Evolutionary conservation across 352 stramenopile species (phyloP).

Genomic region (Discostella stelligera): DNA sequence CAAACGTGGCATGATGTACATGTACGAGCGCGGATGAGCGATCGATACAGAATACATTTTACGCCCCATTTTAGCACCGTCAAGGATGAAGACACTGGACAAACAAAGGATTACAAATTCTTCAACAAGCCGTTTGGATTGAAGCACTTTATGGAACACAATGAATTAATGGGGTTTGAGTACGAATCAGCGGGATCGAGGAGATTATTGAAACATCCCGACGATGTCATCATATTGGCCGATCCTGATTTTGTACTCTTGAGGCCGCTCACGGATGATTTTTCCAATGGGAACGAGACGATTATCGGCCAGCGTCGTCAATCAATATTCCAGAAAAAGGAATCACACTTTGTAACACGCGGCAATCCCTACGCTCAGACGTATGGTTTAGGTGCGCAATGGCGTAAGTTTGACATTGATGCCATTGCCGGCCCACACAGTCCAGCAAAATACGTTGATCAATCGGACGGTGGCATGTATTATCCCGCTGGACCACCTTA

Average conservation of each 20-base stretch:
- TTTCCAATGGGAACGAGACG: slow-evolving; percentile 49
- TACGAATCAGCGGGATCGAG: not conserved
- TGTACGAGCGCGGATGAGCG: slow-evolving; percentile 43
- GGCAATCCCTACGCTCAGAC: slow-evolving; percentile 73
- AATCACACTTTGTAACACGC: slow-evolving; percentile 32
- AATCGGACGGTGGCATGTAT: slow-evolving; percentile 41
- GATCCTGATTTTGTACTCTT: slow-evolving; percentile 84
- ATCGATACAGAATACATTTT: slow-evolving; percentile 79
- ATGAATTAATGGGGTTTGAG: slow-evolving; percentile 49
- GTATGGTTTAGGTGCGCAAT: slow-evolving; percentile 77
- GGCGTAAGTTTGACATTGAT: slow-evolving; percentile 60
- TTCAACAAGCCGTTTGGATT: slow-evolving; percentile 86
- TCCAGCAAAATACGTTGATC: slow-evolving; percentile 44
- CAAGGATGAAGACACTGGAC: slow-evolving; percentile 49
- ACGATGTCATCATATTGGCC: slow-evolving; percentile 79
- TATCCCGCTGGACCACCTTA: slow-evolving; percentile 81
- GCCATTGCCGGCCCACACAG: slow-evolving; percentile 30
- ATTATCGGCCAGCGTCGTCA: slow-evolving; percentile 23
- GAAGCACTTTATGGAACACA: slow-evolving; percentile 78
- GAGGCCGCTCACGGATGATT: slow-evolving; percentile 67
- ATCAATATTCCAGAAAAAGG: slow-evolving; percentile 19
- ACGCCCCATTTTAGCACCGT: slow-evolving; percentile 71
- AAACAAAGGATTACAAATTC: slow-evolving; percentile 71
- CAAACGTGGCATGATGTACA: slow-evolving; percentile 50
- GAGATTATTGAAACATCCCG: slow-evolving; percentile 20